Conservation (phyloP, 129 eudicot species). For the Flaveria bidentis region DNA sequence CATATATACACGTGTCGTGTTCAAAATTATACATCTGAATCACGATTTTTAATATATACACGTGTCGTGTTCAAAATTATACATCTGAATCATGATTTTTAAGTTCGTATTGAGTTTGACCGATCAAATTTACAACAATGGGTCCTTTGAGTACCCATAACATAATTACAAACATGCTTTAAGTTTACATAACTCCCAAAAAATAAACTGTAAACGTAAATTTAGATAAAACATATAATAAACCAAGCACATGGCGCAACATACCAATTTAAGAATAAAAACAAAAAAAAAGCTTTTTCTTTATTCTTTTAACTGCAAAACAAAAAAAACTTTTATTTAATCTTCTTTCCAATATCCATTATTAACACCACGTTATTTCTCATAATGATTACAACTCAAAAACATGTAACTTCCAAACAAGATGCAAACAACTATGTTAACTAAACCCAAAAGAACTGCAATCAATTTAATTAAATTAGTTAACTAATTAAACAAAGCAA, state of each 20-base stretch:
- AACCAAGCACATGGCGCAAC: conserved; percentile 1
- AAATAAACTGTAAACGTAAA: not conserved
- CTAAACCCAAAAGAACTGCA: not conserved
- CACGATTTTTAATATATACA: too few species aligned
- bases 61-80: too few species aligned
- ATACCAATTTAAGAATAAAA: not conserved
- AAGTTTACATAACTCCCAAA: not conserved
- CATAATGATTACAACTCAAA: not conserved
- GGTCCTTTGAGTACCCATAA: too few species aligned
- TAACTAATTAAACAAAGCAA: not conserved
- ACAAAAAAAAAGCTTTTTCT: not conserved
- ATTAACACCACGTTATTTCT: not conserved
- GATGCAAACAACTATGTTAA: not conserved
- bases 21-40: too few species aligned
- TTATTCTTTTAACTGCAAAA: too few species aligned
- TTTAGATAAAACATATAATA: not conserved
- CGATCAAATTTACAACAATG: too few species aligned
- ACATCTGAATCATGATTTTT: too few species aligned
- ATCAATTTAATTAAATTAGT: not conserved
- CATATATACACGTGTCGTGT: too few species aligned
- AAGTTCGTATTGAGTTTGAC: too few species aligned
- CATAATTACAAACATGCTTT: too few species aligned
- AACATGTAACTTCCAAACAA: not conserved
- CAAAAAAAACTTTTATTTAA: not conserved
- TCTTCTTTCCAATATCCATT: not conserved